Evolutionary conservation across 371 early-diverging fungal species (phyloP).

Genomic region (Rhizopus arrhizus): DNA sequence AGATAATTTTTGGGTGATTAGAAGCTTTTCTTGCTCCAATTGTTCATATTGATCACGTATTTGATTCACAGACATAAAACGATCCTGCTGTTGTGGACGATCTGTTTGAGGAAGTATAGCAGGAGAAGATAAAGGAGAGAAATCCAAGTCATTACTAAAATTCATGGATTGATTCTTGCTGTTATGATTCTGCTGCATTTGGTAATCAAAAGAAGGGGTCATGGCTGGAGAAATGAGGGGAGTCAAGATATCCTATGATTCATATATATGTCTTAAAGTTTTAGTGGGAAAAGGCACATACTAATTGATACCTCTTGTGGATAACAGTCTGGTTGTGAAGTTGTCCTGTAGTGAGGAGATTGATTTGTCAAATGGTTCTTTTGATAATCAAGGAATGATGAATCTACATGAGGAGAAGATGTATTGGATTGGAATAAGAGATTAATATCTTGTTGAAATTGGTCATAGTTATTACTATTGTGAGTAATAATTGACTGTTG

Average conservation of each 20-base stretch:
- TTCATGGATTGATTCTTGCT: conserved; percentile 23
- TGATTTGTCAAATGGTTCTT: background rate
- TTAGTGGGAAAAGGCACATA: background rate
- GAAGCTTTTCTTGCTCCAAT: conserved; percentile 39
- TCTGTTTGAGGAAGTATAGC: conserved; percentile 47
- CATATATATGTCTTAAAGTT: background rate
- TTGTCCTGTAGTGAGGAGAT: conserved; percentile 13
- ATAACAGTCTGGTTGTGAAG: conserved; percentile 4
- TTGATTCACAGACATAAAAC: conserved; percentile 30
- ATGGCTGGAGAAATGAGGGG: conserved; percentile 69
- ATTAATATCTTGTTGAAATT: conserved; percentile 22
- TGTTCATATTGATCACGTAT: conserved; percentile 50
- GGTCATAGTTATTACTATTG: conserved; percentile 10
- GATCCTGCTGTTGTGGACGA: conserved; percentile 1
- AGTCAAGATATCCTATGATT: conserved; percentile 47
- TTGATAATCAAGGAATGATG: conserved; percentile 17
- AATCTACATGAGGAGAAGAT: conserved; percentile 8
- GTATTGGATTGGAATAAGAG: conserved; percentile 18
- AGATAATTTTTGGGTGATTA: conserved; percentile 43
- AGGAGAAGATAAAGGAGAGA: conserved; percentile 67
- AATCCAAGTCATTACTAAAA: conserved; percentile 47
- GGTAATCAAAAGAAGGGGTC: conserved; percentile 54
- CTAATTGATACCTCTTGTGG: background rate
- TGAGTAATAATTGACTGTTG: background rate
- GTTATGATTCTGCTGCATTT: conserved; percentile 34